These are phyloP conservation scores for Porcisia deanei DNA, from an alignment of 208 protist species.

Conservation along the genomic window DNA sequence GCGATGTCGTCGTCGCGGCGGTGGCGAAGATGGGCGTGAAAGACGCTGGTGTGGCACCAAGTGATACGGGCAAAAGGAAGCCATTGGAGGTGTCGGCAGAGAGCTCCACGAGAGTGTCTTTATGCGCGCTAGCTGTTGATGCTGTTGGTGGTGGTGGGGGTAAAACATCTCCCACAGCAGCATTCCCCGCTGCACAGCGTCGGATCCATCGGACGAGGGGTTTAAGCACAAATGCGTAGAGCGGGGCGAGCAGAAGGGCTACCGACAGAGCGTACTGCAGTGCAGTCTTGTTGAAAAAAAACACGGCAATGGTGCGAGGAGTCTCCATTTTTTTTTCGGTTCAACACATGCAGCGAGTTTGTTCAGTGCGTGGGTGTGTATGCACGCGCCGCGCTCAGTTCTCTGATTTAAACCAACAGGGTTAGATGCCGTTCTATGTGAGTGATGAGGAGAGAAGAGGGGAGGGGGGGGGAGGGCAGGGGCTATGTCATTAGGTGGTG, in stretches of 20 bases:
- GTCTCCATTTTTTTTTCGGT: neutral
- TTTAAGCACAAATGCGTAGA: constrained; percentile 60
- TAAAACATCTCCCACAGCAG: neutral
- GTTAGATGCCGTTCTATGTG: neutral
- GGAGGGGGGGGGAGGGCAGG: neutral
- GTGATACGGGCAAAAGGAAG: constrained; percentile 21
- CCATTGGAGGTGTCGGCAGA: constrained; percentile 13
- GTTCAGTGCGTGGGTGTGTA: constrained; percentile 1
- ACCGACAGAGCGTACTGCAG: constrained; percentile 26
- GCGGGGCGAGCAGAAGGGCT: constrained; percentile 46
- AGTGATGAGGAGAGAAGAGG: neutral
- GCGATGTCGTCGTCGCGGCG: neutral
- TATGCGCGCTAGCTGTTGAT: neutral
- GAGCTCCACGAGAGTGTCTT: constrained; percentile 5
- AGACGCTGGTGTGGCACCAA: constrained; percentile 13
- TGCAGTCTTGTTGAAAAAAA: constrained; percentile 19
- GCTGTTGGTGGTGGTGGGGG: neutral
- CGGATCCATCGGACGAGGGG: constrained; percentile 31
- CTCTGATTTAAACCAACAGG: neutral
- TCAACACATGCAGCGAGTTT: neutral
- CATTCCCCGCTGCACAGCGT: neutral
- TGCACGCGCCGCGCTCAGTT: neutral
- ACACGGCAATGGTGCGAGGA: neutral
- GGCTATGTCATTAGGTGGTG: neutral
- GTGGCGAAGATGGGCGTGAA: constrained; percentile 16